Evolutionary conservation across 441 rosid genomes (phyloP), one percentile per base, ranked within the genome.

Genomic region (Manihot esculenta): DNA sequence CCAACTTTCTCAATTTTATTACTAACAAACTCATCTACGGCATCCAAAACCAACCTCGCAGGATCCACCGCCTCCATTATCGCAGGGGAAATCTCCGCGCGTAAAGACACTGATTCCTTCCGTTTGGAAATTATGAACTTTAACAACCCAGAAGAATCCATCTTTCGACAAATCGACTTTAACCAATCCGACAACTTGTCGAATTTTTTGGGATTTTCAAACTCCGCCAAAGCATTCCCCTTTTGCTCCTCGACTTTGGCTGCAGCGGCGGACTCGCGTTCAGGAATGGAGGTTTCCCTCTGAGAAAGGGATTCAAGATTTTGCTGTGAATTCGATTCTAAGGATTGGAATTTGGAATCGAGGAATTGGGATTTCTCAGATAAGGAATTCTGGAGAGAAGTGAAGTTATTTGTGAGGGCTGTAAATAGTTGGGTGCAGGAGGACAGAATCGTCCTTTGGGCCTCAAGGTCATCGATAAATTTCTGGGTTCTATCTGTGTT

Each of bases 21-120:
- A 45, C 73, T 71, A 33, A 83, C 71, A 48, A 82, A 85, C 74
- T 87, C 87, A 44, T 87, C 89, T 72, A 87, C 80, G 6, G 89
- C 86, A n/a, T 87, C 87, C 44, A 85, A 72, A 45, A 83, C 78
- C 73, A 87, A 64, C 74, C 72, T 62, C 62, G 80, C 83, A 0
- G 86, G 86, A 61, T 87, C 89, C 45, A 85, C 84, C 7, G 86
- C 81, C 69, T 79, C 91, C 65, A 66, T 60, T 18, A 87, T 49
- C 10, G 89, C 85, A 1, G 64, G 54, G 13, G 79, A 59, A 50
- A 85, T 78, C 82, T 82, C 87, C 23, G 82, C 77, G n/a, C 86
- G 68, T 64, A 87, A 61, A 2, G 80, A 50, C 69, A 75, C 79
- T 6, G 91, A 82, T 59, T 87, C 91, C 78, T 85, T 87, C 69